A percentile compares a stretch with the other conserved stretches of the same genome.
phyloP scores from a whole-genome alignment of 1,284 basidiomycete genomes.

The Kalmanozyma brasiliensis region DNA sequence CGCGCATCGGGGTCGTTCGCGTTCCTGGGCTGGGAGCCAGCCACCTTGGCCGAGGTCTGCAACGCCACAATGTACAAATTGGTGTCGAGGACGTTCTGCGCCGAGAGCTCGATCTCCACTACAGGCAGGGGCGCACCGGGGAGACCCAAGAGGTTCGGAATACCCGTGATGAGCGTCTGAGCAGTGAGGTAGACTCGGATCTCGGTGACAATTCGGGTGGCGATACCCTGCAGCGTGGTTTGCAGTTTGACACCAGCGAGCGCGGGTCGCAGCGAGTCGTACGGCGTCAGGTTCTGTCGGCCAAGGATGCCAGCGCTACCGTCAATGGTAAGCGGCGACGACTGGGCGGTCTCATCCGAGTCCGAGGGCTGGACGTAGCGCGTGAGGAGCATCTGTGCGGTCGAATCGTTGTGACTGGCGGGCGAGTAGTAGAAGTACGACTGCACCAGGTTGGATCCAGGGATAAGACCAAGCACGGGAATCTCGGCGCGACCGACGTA shows the following conservation, averaged over 20 bases:
- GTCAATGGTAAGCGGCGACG: slow-evolving; percentile 32
- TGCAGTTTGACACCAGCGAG: slow-evolving; percentile 73
- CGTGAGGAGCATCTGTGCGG: slow-evolving; percentile 71
- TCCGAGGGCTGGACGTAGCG: slow-evolving; percentile 58
- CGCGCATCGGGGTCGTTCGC: slow-evolving; percentile 27
- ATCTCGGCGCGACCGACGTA: slow-evolving; percentile 70
- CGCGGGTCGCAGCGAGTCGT: slow-evolving; percentile 74
- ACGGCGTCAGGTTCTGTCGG: slow-evolving; percentile 72
- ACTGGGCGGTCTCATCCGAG: slow-evolving; percentile 28
- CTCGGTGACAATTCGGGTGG: slow-evolving; percentile 44
- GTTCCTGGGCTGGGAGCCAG: slow-evolving; percentile 26
- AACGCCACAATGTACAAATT: slow-evolving; percentile 39
- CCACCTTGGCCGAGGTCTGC: slow-evolving; percentile 34
- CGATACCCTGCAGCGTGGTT: slow-evolving; percentile 72
- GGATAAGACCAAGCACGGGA: slow-evolving; percentile 70
- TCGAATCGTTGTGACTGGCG: slow-evolving; percentile 75
- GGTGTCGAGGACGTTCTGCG: slow-evolving; percentile 40
- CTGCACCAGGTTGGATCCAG: slow-evolving; percentile 73
- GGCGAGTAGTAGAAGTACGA: slow-evolving; percentile 79
- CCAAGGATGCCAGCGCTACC: slow-evolving; percentile 27
- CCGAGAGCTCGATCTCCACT: slow-evolving; percentile 40
- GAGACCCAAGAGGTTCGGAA: slow-evolving; percentile 23
- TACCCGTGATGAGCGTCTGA: slow-evolving; percentile 29
- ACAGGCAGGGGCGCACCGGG: slow-evolving; percentile 10
- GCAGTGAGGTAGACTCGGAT: slow-evolving; percentile 53